Evolutionary conservation across 2,329 filamentous ascomycete species (phyloP).

Genomic region (Neonectria faginata): DNA sequence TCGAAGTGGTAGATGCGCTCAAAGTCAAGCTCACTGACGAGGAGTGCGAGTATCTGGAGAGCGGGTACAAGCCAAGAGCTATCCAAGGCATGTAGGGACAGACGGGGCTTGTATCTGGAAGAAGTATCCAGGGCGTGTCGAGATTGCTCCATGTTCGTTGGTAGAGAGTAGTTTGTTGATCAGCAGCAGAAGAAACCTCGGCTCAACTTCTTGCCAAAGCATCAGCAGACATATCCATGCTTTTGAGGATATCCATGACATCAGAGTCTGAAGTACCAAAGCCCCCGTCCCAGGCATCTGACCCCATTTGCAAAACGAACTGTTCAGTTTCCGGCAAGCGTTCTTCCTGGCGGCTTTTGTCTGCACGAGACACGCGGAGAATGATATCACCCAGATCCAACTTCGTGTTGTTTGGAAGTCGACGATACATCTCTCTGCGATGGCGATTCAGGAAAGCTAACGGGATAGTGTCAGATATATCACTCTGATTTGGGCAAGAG

Average conservation of each 20-base stretch:
- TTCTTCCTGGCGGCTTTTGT: background rate
- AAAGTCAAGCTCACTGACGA: slow-evolving; percentile 65
- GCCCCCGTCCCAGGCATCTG: background rate
- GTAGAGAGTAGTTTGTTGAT: too few species aligned
- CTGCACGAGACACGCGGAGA: slow-evolving; percentile 1
- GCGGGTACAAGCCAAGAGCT: slow-evolving; percentile 68
- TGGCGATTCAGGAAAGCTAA: slow-evolving; percentile 8
- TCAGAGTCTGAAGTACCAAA: slow-evolving; percentile 2
- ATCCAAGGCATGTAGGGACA: slow-evolving; percentile 49
- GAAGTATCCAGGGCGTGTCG: too few species aligned
- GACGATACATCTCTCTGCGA: slow-evolving; percentile 6
- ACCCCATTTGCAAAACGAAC: background rate
- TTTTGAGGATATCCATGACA: background rate
- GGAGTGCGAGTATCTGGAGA: slow-evolving; percentile 72
- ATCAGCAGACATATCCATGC: too few species aligned
- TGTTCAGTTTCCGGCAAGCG: background rate
- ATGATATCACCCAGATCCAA: slow-evolving; percentile 10
- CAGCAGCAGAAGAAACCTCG: too few species aligned
- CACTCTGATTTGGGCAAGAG: background rate
- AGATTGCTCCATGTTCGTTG: too few species aligned
- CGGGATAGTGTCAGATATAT: too few species aligned
- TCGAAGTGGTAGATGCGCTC: slow-evolving; percentile 65
- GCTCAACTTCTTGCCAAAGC: background rate
- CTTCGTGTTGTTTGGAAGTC: background rate
- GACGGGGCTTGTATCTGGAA: background rate